Percentiles rank a stretch among this genome's conserved stretches.
Evolutionary conservation across 805 yeast genomes (phyloP).

Genomic region (Saturnispora gosingensis): DNA sequence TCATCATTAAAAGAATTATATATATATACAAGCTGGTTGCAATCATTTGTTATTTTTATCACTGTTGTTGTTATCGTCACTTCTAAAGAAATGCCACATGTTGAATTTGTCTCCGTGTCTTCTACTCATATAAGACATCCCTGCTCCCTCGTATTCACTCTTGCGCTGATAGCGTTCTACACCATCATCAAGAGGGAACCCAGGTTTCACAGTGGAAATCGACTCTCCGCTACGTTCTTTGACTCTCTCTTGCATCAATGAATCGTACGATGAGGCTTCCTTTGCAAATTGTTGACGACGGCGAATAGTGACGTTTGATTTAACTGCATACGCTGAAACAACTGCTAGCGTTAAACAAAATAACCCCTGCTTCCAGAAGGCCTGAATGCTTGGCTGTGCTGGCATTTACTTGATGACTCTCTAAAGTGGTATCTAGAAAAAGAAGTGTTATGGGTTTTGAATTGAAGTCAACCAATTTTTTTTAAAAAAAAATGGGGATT

Average conservation of each 20-base stretch:
- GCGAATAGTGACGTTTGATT: slow-evolving; percentile 29
- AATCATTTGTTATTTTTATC: neutral
- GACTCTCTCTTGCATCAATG: slow-evolving; percentile 19
- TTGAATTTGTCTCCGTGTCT: slow-evolving; percentile 30
- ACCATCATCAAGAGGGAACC: slow-evolving; percentile 26
- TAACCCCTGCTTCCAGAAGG: slow-evolving; percentile 27
- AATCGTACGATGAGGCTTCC: slow-evolving; percentile 27
- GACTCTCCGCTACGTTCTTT: slow-evolving; percentile 14
- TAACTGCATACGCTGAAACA: slow-evolving; percentile 28
- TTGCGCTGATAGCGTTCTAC: slow-evolving; percentile 39
- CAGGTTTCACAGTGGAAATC: slow-evolving; percentile 26
- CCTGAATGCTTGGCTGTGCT: slow-evolving; percentile 19
- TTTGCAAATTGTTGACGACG: slow-evolving; percentile 27
- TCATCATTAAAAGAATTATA: neutral
- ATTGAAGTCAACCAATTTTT: neutral
- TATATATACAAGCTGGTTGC: neutral
- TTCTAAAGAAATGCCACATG: slow-evolving; percentile 12
- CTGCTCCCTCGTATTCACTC: slow-evolving; percentile 62
- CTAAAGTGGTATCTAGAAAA: neutral
- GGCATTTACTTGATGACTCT: slow-evolving; percentile 10
- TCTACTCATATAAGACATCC: slow-evolving; percentile 45
- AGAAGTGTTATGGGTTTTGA: neutral
- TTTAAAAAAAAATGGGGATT: neutral
- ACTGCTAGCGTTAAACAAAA: slow-evolving; percentile 24
- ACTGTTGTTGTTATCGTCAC: slow-evolving; percentile 4